Evolutionary conservation across 306 rosid species (phyloP), one percentile per base, ranked within the genome.

Genomic region (Clitoria ternatea): DNA sequence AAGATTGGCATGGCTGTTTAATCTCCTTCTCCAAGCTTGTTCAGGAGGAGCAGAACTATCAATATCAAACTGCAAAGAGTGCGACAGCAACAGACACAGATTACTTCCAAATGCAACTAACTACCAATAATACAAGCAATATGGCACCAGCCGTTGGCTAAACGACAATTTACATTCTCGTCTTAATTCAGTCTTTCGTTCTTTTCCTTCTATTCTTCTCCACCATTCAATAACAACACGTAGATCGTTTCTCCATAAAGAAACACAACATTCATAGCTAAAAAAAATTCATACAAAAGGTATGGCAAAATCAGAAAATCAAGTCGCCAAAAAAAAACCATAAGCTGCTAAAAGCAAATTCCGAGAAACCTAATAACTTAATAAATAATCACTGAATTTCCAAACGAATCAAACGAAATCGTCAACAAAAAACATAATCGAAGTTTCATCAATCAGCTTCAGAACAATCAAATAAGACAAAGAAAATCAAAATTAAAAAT

Each of bases 1-100:
- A 76, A 89, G 79, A 82, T 94, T 94, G 47, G 96, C 97, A 82
- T 89, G 88, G 85, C 97, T 81, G 81, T 91, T 87, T 79, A 94
- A 85, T 82, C 80, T 87, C 81, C 92, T 94, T 75, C 99, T 91
- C 99, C 99, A 94, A 44, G 99, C 99, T 76, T 94, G 97, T 75
- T 85, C 88, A 5, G 99, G 99, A n/a, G 97, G 99, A 61, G 90
- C 85, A 72, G 99, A 88, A 77, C 96, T 91, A 79, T 94, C 99
- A 66, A 72, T 86, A 87, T 94, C 99, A 47, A 94, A 80, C 99
- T 94, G 77, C 76, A 81, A 12, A 73, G 73, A 71, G 26, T 29
- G 75, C 44, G 49, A 23, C 29, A 40, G 70, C n/a, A n/a, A n/a
- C n/a, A 8, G 39, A 76, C 30, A 42, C 24, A 23, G 61, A 70